Conservation (phyloP, 495 filamentous ascomycete genomes). For the Tuber indicum region DNA sequence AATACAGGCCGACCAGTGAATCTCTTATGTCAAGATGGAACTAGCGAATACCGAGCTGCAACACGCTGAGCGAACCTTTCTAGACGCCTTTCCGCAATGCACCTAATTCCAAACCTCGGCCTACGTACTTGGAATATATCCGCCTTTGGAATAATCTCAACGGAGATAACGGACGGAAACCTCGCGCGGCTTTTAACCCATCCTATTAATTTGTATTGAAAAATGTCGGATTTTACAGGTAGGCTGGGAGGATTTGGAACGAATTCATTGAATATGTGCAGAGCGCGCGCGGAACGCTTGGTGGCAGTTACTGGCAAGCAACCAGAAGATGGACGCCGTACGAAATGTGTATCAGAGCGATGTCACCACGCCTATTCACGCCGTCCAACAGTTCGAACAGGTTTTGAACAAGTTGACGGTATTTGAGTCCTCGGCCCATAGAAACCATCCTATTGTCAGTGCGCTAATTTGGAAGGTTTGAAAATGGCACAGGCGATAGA, state of each 20-base stretch:
- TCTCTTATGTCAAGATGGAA: conserved; percentile 79
- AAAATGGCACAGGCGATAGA: conserved; percentile 65
- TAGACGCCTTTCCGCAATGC: conserved; percentile 62
- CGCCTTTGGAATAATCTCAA: conserved; percentile 80
- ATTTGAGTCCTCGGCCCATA: conserved; percentile 34
- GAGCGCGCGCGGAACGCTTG: conserved; percentile 71
- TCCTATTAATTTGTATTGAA: conserved; percentile 88
- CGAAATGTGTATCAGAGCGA: conserved; percentile 87
- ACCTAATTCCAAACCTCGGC: conserved; percentile 83
- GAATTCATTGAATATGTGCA: conserved; percentile 90
- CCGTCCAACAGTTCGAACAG: conserved; percentile 83
- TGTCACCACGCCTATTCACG: conserved; percentile 72
- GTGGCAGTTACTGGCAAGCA: conserved; percentile 80
- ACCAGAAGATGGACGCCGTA: conserved; percentile 91
- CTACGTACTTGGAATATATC: conserved; percentile 91
- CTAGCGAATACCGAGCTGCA: conserved; percentile 68
- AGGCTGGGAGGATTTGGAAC: conserved; percentile 79
- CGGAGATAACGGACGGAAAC: conserved; percentile 67
- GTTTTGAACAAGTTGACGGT: conserved; percentile 81
- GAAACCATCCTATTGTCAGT: conserved; percentile 9
- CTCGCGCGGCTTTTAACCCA: conserved; percentile 66
- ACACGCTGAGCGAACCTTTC: conserved; percentile 75
- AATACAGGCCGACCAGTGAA: conserved; percentile 78
- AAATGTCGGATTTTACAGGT: conserved; percentile 83
- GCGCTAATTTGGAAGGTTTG: conserved; percentile 26